Base-by-base conservation (phyloP, 1,139 yeast genomes). In the Hansenula sp. region DNA sequence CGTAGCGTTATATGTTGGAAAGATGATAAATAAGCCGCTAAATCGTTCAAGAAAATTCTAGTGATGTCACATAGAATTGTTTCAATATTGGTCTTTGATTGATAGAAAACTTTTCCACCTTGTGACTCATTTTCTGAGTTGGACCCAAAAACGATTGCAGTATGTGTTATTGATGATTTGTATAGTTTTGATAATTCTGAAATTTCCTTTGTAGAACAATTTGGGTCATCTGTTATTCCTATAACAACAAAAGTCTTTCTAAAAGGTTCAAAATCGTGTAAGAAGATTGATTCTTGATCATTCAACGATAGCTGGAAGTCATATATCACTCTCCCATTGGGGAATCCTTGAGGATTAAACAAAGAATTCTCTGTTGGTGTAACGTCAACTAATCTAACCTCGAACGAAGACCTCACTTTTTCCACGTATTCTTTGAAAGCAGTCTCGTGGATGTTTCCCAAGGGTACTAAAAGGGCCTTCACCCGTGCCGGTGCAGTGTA, bases 201-300 rank as follows among this genome's bases (percentile, higher is more conserved):
- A 31, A 73, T 50, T 31, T 63, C 60, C 1, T 52, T 52, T 10
- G 58, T 59, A 13, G 65, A 56, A 7, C 65, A 57, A 6, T 62
- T 59, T 14, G 57, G 42, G 2, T 52, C 55, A 19, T 65, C 60
- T 3, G 60, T 52, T 19, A 85, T 53, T 0, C 94, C 96, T 28
- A 90, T 55, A 1, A 85, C 69, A 6, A 82, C 69, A 48, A 83
- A 80, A 0, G 81, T 75, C 58, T 88, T 88, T 39, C 97, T 65
- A 60, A 74, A 87, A 1, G 96, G 96, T 60, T 92, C 97, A 49
- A 90, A 79, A 60, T 90, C 97, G 51, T 85, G 87, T 41, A 90
- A 66, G 44, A 85, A 82, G 10, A 79, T 64, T 18, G 73, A 67
- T 39, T 81, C 86, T 20, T 71, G 67, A 44, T 82, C 87, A 12